These are phyloP conservation scores for Elaeis oleifera DNA, from an alignment of 202 grass and related monocot species.

Conservation along the genomic window DNA sequence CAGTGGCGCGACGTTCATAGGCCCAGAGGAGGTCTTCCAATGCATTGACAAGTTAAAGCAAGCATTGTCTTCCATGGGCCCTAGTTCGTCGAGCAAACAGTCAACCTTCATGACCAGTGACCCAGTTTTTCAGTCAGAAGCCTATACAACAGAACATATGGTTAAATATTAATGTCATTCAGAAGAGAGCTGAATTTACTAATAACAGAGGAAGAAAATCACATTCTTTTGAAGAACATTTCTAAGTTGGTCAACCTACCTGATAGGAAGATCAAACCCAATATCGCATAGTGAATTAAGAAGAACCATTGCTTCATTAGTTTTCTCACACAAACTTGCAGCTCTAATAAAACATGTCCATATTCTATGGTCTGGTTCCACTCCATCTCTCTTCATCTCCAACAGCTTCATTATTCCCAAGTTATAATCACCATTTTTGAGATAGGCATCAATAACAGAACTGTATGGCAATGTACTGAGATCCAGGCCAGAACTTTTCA, in stretches of 20 bases:
- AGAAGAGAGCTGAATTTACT: constrained; percentile 10
- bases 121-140: constrained; percentile 46
- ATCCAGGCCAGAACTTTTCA: constrained; percentile 61
- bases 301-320: constrained; percentile 61
- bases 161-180: constrained; percentile 19
- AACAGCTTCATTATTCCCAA: constrained; percentile 58
- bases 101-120: constrained; percentile 45
- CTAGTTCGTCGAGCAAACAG: constrained; percentile 48
- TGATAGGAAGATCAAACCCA: constrained; percentile 83
- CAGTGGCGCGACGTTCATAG: constrained; percentile 77
- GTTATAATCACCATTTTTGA: constrained; percentile 75
- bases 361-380: constrained; percentile 83
- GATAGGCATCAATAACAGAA: constrained; percentile 79
- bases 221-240: constrained; percentile 15
- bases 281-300: constrained; percentile 56
- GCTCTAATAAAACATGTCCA: constrained; percentile 96
- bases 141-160: constrained; percentile 36
- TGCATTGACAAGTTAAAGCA: constrained; percentile 90
- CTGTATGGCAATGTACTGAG: constrained; percentile 69
- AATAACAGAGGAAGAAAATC: constrained; percentile 7
- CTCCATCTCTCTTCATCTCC: constrained; percentile 72
- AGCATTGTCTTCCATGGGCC: constrained; percentile 51
- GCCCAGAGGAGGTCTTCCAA: constrained; percentile 82
- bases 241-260: constrained; percentile 26
- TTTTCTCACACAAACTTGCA: constrained; percentile 77